A percentile compares a stretch with the other conserved stretches of the same genome.
Evolutionary conservation across 169 alveolate species (phyloP).

Genomic region (Haemoproteus tartakovskyi): DNA sequence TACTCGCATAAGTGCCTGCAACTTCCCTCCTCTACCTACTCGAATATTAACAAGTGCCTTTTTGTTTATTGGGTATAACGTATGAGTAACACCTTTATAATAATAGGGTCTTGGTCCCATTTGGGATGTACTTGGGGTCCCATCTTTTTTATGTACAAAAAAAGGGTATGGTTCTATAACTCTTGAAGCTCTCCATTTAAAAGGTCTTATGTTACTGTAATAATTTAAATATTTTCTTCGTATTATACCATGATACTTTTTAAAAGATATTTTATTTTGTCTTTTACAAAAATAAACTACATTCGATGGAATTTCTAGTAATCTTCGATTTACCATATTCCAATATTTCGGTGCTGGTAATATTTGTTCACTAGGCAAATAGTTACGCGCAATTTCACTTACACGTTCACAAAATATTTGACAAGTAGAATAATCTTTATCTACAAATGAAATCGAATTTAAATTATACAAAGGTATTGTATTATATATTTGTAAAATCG

Average conservation of each 20-base stretch:
- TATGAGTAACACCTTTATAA: constrained; percentile 53
- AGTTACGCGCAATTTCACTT: constrained; percentile 53
- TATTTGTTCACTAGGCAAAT: constrained; percentile 44
- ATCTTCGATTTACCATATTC: constrained; percentile 44
- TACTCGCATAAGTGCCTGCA: constrained; percentile 40
- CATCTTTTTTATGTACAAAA: constrained; percentile 39
- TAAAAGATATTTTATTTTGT: constrained; percentile 56
- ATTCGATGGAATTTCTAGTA: constrained; percentile 57
- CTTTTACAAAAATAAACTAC: constrained; percentile 48
- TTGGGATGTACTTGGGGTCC: constrained; percentile 54
- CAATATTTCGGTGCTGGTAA: constrained; percentile 62
- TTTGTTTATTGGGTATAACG: constrained; percentile 38
- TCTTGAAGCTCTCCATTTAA: constrained; percentile 66
- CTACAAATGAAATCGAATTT: constrained; percentile 45
- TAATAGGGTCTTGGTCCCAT: constrained; percentile 29
- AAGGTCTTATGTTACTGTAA: constrained; percentile 65
- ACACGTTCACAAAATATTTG: constrained; percentile 41
- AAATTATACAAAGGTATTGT: constrained; percentile 48
- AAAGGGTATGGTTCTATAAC: constrained; percentile 65
- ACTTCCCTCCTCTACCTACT: constrained; percentile 19
- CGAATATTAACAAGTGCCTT: constrained; percentile 42
- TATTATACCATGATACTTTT: constrained; percentile 66
- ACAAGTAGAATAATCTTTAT: constrained; percentile 52
- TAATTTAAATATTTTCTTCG: constrained; percentile 54
- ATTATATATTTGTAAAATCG: constrained; percentile 23